Percentiles rank a stretch among this genome's conserved stretches.
These are phyloP conservation scores for Paramyrothecium sp. DNA, from an alignment of 2,329 filamentous ascomycete genomes.

Conservation along the genomic window DNA sequence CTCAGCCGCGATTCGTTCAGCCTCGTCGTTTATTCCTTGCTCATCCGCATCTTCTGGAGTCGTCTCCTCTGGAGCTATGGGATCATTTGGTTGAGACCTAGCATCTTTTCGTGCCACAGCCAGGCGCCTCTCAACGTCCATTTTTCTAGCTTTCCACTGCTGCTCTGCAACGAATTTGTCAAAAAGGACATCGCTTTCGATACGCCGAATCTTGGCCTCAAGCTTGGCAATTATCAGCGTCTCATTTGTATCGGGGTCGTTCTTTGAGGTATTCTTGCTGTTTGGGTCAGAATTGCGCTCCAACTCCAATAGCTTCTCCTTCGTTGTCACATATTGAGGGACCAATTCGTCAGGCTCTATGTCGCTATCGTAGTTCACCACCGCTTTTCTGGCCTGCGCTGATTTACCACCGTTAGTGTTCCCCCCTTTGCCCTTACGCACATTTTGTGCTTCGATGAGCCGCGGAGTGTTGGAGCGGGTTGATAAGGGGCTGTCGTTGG, in stretches of 20 bases:
- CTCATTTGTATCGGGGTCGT: constrained; percentile 19
- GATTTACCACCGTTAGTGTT: constrained; percentile 22
- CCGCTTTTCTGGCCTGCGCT: constrained; percentile 37
- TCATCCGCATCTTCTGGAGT: constrained; percentile 24
- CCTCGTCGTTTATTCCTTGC: constrained; percentile 51
- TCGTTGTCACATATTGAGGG: constrained; percentile 74
- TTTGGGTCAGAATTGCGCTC: constrained; percentile 37
- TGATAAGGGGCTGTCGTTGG: constrained; percentile 46
- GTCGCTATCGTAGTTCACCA: constrained; percentile 62
- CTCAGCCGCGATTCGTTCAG: constrained; percentile 57
- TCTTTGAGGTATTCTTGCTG: constrained; percentile 16
- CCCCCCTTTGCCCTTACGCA: constrained; percentile 32
- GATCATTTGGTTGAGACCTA: constrained; percentile 19
- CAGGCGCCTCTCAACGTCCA: constrained; percentile 61
- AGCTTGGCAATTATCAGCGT: constrained; percentile 61
- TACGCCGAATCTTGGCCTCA: constrained; percentile 69
- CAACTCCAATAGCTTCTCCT: constrained; percentile 63
- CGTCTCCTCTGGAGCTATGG: constrained; percentile 17
- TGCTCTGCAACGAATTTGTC: constrained; percentile 65
- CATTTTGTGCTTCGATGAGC: constrained; percentile 22
- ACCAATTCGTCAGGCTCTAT: constrained; percentile 74
- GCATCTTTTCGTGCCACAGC: constrained; percentile 43
- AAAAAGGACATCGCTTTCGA: constrained; percentile 77
- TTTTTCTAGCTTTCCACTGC: constrained; percentile 60
- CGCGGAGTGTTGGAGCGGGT: constrained; percentile 51